Percentiles rank a stretch among this genome's conserved stretches.
Conservation (phyloP, 129 eudicot genomes). For the Artemisia tridentata region DNA sequence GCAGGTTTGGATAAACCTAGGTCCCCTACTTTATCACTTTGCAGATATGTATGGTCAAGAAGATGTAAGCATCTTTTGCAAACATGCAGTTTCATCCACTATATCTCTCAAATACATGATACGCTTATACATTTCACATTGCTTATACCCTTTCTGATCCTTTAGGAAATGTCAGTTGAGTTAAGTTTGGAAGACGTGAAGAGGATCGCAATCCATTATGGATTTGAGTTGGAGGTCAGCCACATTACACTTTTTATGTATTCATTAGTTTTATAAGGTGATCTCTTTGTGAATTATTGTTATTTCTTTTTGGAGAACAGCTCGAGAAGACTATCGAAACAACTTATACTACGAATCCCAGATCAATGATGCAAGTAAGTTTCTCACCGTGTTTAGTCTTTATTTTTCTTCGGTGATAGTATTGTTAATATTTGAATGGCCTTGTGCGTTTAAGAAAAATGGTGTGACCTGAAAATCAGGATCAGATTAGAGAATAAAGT, state of each 20-base stretch:
- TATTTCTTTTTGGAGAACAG: slow-evolving; percentile 37
- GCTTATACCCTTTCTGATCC: slow-evolving; percentile 8
- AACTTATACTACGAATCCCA: slow-evolving; percentile 74
- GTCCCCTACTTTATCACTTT: slow-evolving; percentile 96
- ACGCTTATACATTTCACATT: slow-evolving; percentile 13
- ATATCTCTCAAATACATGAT: neutral
- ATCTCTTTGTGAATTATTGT: neutral
- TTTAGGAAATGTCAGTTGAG: slow-evolving; percentile 91
- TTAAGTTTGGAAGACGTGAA: slow-evolving; percentile 97
- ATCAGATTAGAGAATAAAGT: neutral
- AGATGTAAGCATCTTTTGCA: slow-evolving; percentile 52
- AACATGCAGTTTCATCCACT: neutral
- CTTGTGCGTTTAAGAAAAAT: too few relatives aligned
- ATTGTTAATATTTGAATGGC: neutral
- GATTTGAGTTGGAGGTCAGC: slow-evolving; percentile 79
- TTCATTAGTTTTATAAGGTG: neutral
- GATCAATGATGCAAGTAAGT: slow-evolving; percentile 97
- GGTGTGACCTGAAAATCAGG: neutral
- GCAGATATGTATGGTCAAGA: slow-evolving; percentile 81
- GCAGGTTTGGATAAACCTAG: slow-evolving; percentile 97
- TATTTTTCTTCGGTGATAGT: neutral
- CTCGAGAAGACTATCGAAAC: slow-evolving; percentile 79
- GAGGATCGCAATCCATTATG: slow-evolving; percentile 67
- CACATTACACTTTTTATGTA: neutral
- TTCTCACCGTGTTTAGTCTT: slow-evolving; percentile 6